Conservation (phyloP, 148 eudicot genomes). For the Chenopodium quinoa region DNA sequence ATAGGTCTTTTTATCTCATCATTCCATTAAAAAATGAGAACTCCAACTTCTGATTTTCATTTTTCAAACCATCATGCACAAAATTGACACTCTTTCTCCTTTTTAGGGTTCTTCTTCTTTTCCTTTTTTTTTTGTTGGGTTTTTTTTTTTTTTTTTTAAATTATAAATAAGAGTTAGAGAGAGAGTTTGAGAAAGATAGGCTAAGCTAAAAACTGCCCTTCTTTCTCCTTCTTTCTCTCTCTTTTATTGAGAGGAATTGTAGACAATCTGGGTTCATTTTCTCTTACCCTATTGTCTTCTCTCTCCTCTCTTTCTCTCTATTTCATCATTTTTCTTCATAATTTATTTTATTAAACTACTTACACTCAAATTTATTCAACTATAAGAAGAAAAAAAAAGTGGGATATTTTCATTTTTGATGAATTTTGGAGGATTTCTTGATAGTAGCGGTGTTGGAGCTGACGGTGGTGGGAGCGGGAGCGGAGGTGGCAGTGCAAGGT, state of each 20-base stretch:
- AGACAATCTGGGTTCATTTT: conserved; percentile 73
- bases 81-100: conserved; percentile 24
- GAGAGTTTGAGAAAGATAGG: conserved; percentile 34
- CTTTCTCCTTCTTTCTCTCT: conserved; percentile 31
- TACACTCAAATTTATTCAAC: no score
- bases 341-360: no score
- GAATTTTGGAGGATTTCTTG: conserved; percentile 94
- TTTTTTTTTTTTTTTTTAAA: background rate
- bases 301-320: conserved; percentile 43
- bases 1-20: conserved; percentile 10
- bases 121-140: background rate
- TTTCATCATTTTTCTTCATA: no score
- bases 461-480: conserved; percentile 25
- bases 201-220: conserved; percentile 1
- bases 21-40: conserved; percentile 14
- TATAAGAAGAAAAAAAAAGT: no score
- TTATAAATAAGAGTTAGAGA: background rate
- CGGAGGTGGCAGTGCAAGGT: conserved; percentile 35
- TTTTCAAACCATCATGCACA: conserved; percentile 48
- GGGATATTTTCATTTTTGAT: conserved; percentile 30
- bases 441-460: conserved; percentile 37
- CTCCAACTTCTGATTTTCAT: conserved; percentile 33
- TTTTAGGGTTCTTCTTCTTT: background rate
- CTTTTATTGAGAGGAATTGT: conserved; percentile 56
- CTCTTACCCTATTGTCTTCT: conserved; percentile 64